Evolutionary conservation across 2,329 filamentous ascomycete species (phyloP).

Genomic region (Aspergillus neotritici): DNA sequence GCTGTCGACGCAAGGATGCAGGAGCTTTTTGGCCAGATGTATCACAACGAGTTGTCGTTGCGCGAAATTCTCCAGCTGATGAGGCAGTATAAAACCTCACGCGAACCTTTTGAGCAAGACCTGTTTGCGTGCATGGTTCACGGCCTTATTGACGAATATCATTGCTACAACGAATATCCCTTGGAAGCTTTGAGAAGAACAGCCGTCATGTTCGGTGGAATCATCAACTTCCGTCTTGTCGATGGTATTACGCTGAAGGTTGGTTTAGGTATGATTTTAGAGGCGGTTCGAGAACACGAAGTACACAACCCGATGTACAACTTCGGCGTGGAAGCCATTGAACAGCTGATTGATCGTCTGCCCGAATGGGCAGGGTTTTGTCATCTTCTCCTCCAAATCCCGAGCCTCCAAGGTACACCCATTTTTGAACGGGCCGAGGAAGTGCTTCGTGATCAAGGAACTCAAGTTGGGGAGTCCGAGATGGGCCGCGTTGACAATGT

Average conservation of each 20-base stretch:
- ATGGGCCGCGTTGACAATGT: slow-evolving; percentile 32
- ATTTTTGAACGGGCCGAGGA: slow-evolving; percentile 78
- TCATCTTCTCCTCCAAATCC: slow-evolving; percentile 73
- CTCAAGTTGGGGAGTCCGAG: slow-evolving; percentile 52
- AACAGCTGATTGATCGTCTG: slow-evolving; percentile 77
- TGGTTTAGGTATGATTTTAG: slow-evolving; percentile 95
- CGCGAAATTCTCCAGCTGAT: slow-evolving; percentile 79
- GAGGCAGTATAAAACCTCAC: slow-evolving; percentile 80
- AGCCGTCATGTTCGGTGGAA: slow-evolving; percentile 90
- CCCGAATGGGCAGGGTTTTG: slow-evolving; percentile 96
- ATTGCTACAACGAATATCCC: slow-evolving; percentile 90
- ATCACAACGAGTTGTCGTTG: slow-evolving; percentile 81
- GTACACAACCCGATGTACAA: slow-evolving; percentile 93
- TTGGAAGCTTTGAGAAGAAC: slow-evolving; percentile 94
- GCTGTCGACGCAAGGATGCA: slow-evolving; percentile 90
- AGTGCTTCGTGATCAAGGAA: slow-evolving; percentile 64
- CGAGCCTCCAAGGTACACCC: slow-evolving; percentile 75
- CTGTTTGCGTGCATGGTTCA: slow-evolving; percentile 98
- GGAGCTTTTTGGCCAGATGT: slow-evolving; percentile 97
- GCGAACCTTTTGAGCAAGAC: slow-evolving; percentile 79
- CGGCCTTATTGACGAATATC: slow-evolving; percentile 93
- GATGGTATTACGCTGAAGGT: slow-evolving; percentile 86
- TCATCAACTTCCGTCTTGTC: slow-evolving; percentile 89
- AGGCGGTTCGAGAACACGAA: slow-evolving; percentile 80
- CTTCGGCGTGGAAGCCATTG: slow-evolving; percentile 89